These are phyloP conservation scores for Sclerotinia minor DNA, from an alignment of 2,329 filamentous ascomycete genomes.

Conservation along the genomic window DNA sequence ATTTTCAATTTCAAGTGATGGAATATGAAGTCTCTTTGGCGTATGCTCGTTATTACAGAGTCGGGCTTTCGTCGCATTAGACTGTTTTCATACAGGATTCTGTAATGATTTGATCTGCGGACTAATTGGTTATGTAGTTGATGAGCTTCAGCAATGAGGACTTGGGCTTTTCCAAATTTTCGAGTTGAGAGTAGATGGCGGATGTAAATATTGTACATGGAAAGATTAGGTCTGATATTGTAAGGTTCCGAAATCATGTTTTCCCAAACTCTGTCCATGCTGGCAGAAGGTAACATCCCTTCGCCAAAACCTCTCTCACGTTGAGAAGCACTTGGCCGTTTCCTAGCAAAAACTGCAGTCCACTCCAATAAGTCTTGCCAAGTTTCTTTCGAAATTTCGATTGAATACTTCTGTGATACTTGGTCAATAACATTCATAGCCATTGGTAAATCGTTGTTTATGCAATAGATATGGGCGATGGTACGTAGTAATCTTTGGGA, in stretches of 20 bases:
- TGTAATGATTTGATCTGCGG: constrained; percentile 1
- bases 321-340: not conserved
- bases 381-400: constrained; percentile 56
- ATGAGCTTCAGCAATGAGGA: constrained; percentile 30
- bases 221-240: constrained; percentile 36
- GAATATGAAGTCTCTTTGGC: constrained; percentile 13
- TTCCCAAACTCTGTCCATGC: constrained; percentile 35
- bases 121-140: constrained; percentile 20
- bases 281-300: constrained; percentile 31
- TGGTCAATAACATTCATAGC: constrained; percentile 62
- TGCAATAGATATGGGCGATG: constrained; percentile 68
- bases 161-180: constrained; percentile 29
- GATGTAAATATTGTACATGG: constrained; percentile 38
- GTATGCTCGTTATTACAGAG: constrained; percentile 26
- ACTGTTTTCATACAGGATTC: constrained; percentile 11
- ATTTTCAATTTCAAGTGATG: not conserved
- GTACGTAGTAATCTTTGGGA: constrained; percentile 59
- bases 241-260: constrained; percentile 40
- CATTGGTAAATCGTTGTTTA: constrained; percentile 60
- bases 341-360: constrained; percentile 57
- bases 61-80: not conserved
- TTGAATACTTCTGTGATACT: constrained; percentile 58
- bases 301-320: constrained; percentile 11
- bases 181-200: constrained; percentile 27
- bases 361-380: constrained; percentile 71